These are phyloP conservation scores for Colletotrichum filicis DNA, from an alignment of 2,329 filamentous ascomycete species.

Conservation along the genomic window DNA sequence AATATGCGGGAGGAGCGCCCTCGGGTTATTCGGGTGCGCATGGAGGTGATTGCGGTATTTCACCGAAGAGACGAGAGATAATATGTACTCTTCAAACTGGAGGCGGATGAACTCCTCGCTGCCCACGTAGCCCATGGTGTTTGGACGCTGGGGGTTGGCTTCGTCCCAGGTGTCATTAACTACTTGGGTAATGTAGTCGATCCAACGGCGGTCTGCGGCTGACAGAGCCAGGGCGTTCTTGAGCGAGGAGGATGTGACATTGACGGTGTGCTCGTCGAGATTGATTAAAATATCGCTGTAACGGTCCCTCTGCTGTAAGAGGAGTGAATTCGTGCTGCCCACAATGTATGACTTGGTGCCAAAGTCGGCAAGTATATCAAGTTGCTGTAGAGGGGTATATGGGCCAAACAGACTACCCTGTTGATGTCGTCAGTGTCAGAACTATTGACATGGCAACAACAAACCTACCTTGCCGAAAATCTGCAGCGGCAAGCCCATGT, in stretches of 20 bases:
- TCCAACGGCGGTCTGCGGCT: constrained; percentile 91
- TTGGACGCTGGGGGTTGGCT: constrained; percentile 86
- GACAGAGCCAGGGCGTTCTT: constrained; percentile 82
- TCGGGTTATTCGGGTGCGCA: constrained; percentile 65
- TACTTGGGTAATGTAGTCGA: constrained; percentile 92
- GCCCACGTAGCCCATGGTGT: constrained; percentile 92
- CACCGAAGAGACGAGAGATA: constrained; percentile 86
- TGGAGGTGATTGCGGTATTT: constrained; percentile 84
- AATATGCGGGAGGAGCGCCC: constrained; percentile 70
- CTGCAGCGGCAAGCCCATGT: constrained; percentile 94
- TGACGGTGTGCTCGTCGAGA: constrained; percentile 88
- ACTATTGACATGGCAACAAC: neutral
- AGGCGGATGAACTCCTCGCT: constrained; percentile 98
- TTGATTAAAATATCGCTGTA: constrained; percentile 98
- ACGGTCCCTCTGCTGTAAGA: constrained; percentile 92
- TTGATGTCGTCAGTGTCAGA: constrained; percentile 32
- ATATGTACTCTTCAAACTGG: constrained; percentile 96
- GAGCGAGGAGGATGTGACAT: constrained; percentile 83
- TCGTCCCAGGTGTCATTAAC: constrained; percentile 98
- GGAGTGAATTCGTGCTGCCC: constrained; percentile 93
- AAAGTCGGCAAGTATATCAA: constrained; percentile 92
- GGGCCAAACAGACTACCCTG: constrained; percentile 94
- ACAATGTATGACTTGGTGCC: constrained; percentile 98
- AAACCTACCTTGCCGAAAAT: constrained; percentile 85
- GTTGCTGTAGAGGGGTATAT: constrained; percentile 94